Base-by-base conservation (phyloP, 208 protist genomes). In the Trypanosoma theileri region DNA sequence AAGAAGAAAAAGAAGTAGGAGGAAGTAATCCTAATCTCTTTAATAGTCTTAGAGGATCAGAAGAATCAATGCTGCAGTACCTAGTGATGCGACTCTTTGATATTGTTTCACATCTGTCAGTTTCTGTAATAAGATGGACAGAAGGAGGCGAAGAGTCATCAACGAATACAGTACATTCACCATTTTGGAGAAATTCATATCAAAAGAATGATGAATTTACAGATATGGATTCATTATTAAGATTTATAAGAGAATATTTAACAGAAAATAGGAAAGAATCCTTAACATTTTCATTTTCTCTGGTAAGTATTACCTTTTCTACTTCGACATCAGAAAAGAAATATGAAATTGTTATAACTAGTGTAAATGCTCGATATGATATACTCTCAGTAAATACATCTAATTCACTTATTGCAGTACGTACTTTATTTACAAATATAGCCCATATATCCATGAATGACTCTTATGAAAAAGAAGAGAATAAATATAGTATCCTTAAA, bases 221-320 rank as follows among this genome's bases (percentile, higher is more conserved):
- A n/a, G 46, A 64, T 40, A n/a, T 3, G 17, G 9, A 58, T 9
- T 26, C 24, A 35, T 46, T 71, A 21, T 48, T 50, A 0, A 14
- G 51, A 21, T 71, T 71, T 62, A 48, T 71, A 35, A 59, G 58
- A 17, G 17, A 41, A 19, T 28, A n/a, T 24, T 12, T 57, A 31
- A 19, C 0, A 21, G 31, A 63, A 21, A 21, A 3, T 11, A 3
- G 31, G 12, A 19, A 45, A 16, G 11, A 24, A 50, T 7, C 21
- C 19, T 40, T 45, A 21, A 22, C 21, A 28, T 71, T 71, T 28
- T 40, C 19, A 8, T 70, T 70, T 70, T 40, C 14, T 55, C 46
- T 71, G 4, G 56, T 71, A 35, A 71, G 66, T 45, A n/a, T 71
- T 24, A 58, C 66, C 8, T 71, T 71, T 48, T 24, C 44, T 45